Conservation (phyloP, 495 filamentous ascomycete genomes). For the Chaetomium fimeti region DNA sequence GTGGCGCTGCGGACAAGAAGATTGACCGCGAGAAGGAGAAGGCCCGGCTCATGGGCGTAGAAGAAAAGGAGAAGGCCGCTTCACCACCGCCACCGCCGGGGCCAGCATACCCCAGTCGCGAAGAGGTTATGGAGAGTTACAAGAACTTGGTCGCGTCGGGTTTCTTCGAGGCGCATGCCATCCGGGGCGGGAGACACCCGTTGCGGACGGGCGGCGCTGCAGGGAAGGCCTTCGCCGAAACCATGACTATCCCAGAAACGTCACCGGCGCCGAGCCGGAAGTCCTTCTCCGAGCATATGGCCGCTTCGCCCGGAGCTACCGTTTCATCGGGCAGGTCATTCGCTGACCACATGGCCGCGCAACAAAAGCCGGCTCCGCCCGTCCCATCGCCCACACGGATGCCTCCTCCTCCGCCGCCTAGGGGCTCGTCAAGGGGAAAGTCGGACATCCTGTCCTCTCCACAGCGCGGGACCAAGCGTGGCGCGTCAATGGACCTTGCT, state of each 20-base stretch:
- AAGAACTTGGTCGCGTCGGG: conserved; percentile 45
- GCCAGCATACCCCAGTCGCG: conserved; percentile 39
- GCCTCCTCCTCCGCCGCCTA: conserved; percentile 17
- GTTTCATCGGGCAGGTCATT: conserved; percentile 3
- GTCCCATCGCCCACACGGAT: conserved; percentile 11
- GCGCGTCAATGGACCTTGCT: conserved; percentile 18
- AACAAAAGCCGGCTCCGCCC: conserved; percentile 1
- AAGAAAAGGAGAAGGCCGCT: not conserved
- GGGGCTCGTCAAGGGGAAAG: not conserved
- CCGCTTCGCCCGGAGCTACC: not conserved
- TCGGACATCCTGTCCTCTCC: not conserved
- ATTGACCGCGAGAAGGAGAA: conserved; percentile 4
- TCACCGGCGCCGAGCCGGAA: not conserved
- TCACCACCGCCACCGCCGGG: not conserved
- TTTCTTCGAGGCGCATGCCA: conserved; percentile 51
- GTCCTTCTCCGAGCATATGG: conserved; percentile 16
- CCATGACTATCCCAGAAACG: not conserved
- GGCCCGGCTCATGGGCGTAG: not conserved
- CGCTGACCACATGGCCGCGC: conserved; percentile 19
- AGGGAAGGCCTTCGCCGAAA: conserved; percentile 19
- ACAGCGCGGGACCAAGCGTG: conserved; percentile 35
- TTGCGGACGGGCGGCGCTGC: conserved; percentile 25
- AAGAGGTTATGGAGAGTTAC: conserved; percentile 49
- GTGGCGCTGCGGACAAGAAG: conserved; percentile 7
- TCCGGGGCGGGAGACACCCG: conserved; percentile 47